Conservation (phyloP, 768 basidiomycete genomes). For the Mycena leptocephala region DNA sequence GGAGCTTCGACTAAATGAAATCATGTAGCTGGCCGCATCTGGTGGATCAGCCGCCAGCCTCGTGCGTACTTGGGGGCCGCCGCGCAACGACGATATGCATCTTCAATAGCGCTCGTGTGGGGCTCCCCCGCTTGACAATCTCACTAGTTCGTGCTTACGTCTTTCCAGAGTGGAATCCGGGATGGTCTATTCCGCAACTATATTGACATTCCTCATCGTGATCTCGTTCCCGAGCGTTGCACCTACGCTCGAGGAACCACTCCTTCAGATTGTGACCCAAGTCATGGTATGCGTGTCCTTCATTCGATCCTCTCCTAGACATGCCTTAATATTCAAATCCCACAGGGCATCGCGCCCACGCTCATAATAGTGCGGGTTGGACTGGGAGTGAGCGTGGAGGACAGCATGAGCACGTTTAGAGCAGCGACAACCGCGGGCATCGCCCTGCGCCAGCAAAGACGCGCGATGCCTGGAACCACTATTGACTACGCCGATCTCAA, state of each 20-base stretch:
- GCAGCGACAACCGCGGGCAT: not conserved
- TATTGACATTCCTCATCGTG: conserved; percentile 40
- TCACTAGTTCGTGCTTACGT: not conserved
- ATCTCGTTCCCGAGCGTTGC: not conserved
- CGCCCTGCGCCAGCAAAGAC: not conserved
- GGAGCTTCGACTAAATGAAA: too few species aligned
- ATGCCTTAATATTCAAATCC: not conserved
- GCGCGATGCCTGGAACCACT: not conserved
- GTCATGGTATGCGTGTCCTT: too few species aligned
- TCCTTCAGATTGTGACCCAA: too few species aligned
- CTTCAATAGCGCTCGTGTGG: conserved; percentile 49
- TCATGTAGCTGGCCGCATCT: too few species aligned
- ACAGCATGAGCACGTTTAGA: not conserved
- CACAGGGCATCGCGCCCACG: conserved; percentile 48
- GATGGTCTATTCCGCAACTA: conserved; percentile 48
- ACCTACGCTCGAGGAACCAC: too few species aligned
- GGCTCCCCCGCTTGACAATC: conserved; percentile 1
- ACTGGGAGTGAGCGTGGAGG: conserved; percentile 37
- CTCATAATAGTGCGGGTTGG: conserved; percentile 52
- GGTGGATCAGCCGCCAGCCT: conserved; percentile 49
- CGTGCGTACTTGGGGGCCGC: conserved; percentile 43
- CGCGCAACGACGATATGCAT: conserved; percentile 43
- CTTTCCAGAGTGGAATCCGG: conserved; percentile 49
- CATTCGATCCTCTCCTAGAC: not conserved
- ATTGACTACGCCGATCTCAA: not conserved